phyloP scores from a whole-genome alignment of 352 stramenopile species.

The Phytophthora vignae region DNA sequence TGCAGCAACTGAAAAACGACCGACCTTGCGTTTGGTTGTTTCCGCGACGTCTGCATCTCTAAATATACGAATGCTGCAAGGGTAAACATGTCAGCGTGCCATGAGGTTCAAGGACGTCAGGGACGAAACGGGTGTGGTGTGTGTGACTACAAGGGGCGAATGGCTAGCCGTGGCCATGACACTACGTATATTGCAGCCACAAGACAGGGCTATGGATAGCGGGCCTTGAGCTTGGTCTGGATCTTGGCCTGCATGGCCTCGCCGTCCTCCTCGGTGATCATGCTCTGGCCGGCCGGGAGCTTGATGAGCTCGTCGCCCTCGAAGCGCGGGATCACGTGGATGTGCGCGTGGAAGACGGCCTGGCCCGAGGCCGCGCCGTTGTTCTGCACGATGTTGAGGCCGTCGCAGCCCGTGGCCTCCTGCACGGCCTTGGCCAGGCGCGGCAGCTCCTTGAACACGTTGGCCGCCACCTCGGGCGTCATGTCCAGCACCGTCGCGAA shows the following conservation, averaged over 20 bases:
- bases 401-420: conserved; percentile 68
- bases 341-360: conserved; percentile 81
- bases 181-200: not conserved
- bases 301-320: conserved; percentile 63
- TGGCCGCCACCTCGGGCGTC: conserved; percentile 71
- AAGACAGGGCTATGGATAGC: not conserved
- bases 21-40: no score
- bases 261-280: conserved; percentile 76
- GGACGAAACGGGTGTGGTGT: not conserved
- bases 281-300: conserved; percentile 56
- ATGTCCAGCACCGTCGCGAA: conserved; percentile 80
- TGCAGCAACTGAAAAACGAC: conserved; percentile 24
- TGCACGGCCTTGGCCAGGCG: conserved; percentile 80
- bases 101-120: conserved; percentile 9
- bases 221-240: conserved; percentile 67
- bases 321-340: conserved; percentile 86
- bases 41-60: conserved; percentile 5
- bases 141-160: not conserved
- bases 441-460: conserved; percentile 78
- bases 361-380: conserved; percentile 73
- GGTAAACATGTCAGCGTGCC: conserved; percentile 20
- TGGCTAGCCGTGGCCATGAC: no score
- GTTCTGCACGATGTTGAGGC: conserved; percentile 89
- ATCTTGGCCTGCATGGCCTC: conserved; percentile 75
- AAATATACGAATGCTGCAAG: conserved; percentile 29